phyloP scores from a whole-genome alignment of 2,329 filamentous ascomycete genomes.

The Trichoderma gracile region DNA sequence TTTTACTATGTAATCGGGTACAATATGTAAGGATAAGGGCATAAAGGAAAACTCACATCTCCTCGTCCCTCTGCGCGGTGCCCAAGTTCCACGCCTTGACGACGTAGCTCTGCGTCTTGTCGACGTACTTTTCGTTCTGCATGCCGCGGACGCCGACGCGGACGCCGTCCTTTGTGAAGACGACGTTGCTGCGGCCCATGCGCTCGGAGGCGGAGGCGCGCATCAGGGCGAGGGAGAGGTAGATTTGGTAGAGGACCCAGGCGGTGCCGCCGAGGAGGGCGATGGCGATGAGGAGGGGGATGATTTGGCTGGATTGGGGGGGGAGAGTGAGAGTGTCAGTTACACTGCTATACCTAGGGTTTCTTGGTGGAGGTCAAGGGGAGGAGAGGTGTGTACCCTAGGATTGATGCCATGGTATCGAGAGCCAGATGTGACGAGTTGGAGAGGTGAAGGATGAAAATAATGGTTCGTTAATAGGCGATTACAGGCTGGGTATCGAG shows the following conservation, averaged over 20 bases:
- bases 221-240: conserved; percentile 66
- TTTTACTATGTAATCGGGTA: too few relatives aligned
- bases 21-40: too few relatives aligned
- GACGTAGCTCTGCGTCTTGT: conserved; percentile 68
- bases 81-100: conserved; percentile 67
- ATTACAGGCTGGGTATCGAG: background rate
- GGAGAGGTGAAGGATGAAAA: background rate
- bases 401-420: conserved; percentile 14
- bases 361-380: too few relatives aligned
- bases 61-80: conserved; percentile 33
- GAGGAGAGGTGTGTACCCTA: background rate
- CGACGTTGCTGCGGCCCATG: conserved; percentile 74
- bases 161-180: conserved; percentile 73
- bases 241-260: conserved; percentile 73
- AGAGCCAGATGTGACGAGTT: background rate
- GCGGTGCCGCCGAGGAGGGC: conserved; percentile 60
- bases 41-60: conserved; percentile 28
- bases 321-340: background rate
- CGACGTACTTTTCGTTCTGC: conserved; percentile 69
- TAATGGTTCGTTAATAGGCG: background rate
- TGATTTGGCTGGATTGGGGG: conserved; percentile 59
- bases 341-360: too few relatives aligned
- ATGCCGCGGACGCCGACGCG: conserved; percentile 70
- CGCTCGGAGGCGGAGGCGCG: conserved; percentile 64
- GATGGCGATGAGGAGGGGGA: conserved; percentile 68